Conservation (phyloP, 2,329 filamentous ascomycete genomes). For the Colletotrichum cordylinicola region DNA sequence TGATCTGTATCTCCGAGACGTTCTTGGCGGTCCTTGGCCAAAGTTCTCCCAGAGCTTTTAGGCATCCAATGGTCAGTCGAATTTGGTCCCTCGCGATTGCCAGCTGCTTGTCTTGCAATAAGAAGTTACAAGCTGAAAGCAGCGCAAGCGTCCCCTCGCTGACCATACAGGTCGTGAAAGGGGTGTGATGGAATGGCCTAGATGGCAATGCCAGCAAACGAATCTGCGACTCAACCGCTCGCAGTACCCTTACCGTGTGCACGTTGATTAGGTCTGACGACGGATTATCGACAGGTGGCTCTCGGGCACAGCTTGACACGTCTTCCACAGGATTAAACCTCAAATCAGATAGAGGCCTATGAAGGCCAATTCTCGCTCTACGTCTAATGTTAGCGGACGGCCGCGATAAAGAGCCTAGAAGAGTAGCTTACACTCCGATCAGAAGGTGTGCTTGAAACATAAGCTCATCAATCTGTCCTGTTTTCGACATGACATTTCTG, state of each 20-base stretch:
- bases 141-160: conserved; percentile 40
- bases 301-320: conserved; percentile 40
- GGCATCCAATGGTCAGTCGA: conserved; percentile 44
- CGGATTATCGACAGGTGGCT: conserved; percentile 22
- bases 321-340: conserved; percentile 41
- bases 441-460: conserved; percentile 33
- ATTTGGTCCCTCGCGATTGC: conserved; percentile 44
- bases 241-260: conserved; percentile 43
- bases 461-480: conserved; percentile 34
- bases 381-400: background rate
- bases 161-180: conserved; percentile 47
- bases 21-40: conserved; percentile 42
- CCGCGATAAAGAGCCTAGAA: background rate
- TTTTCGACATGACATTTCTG: conserved; percentile 34
- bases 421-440: conserved; percentile 26
- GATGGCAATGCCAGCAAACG: conserved; percentile 41
- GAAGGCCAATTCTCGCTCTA: conserved; percentile 39
- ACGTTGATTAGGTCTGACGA: conserved; percentile 34
- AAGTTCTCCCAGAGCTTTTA: conserved; percentile 38
- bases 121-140: conserved; percentile 40
- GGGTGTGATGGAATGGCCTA: conserved; percentile 38
- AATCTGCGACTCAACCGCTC: conserved; percentile 42
- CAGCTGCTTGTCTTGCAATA: conserved; percentile 36
- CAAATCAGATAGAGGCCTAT: conserved; percentile 44
- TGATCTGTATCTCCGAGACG: conserved; percentile 43